phyloP scores from a whole-genome alignment of 257 asterid genomes.

The Asclepias syriaca region DNA sequence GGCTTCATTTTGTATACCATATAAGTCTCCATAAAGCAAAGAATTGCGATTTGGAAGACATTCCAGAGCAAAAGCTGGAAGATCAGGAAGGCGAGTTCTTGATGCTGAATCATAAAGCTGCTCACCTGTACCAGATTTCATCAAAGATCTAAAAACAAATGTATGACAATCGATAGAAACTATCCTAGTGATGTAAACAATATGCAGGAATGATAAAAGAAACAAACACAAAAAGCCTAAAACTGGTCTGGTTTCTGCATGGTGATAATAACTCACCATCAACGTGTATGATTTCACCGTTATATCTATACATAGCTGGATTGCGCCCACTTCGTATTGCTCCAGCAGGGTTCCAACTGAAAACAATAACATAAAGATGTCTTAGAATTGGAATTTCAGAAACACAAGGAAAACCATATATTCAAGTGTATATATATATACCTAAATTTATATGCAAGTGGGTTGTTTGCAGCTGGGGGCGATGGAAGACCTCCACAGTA shows the following conservation, averaged over 20 bases:
- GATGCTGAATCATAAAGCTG: conserved; percentile 81
- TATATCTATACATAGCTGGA: conserved; percentile 64
- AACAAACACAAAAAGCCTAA: neutral
- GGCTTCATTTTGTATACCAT: conserved; percentile 80
- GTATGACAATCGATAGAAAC: too few species aligned
- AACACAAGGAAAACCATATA: neutral
- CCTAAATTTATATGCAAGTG: conserved; percentile 96
- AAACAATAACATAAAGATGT: conserved; percentile 6
- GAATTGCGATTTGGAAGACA: conserved; percentile 95
- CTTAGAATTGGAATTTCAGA: neutral
- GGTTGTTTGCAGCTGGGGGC: conserved; percentile 90
- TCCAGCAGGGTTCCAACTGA: conserved; percentile 97
- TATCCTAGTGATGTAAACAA: neutral
- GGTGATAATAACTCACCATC: conserved; percentile 56
- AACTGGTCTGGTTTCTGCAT: conserved; percentile 3
- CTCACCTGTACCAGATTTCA: conserved; percentile 45
- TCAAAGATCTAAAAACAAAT: neutral
- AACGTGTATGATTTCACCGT: conserved; percentile 63
- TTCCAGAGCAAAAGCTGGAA: conserved; percentile 94
- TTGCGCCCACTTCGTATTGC: conserved; percentile 84
- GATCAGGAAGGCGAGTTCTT: conserved; percentile 60
- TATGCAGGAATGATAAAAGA: neutral
- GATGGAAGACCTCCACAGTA: conserved; percentile 97
- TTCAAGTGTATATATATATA: conserved; percentile 8
- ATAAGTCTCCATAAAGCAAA: conserved; percentile 73